Evolutionary conservation across 768 basidiomycete genomes (phyloP), one percentile per base, ranked within the genome.

Genomic region (Lenzites betulinus): DNA sequence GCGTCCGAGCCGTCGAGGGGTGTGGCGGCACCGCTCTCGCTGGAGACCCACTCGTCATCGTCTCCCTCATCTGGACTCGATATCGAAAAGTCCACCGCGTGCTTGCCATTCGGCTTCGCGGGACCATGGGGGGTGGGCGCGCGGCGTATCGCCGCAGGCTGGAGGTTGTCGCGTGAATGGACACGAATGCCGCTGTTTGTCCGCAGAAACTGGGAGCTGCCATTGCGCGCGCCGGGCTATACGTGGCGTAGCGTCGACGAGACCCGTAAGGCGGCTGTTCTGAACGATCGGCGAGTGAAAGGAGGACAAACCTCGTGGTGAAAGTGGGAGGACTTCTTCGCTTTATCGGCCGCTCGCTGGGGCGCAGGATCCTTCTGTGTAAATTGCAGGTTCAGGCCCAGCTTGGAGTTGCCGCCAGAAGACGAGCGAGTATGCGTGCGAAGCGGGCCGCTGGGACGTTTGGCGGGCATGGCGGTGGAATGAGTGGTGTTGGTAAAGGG

Each of bases 21-120:
- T 1, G 89, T 91, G 0, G 76, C 88, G 0, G 83, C 86, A 7
- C 88, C 89, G 67, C 88, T 90, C 72, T 89, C 88, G 69, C 86
- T 89, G 26, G 89, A 91, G 1, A 88, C 80, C 89, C 89, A 91
- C 58, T 84, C 90, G 56, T 89, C 88, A 12, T 89, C 88, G 44
- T 64, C 69, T 23, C 84, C 84, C 25, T 73, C 79, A 41, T 74
- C 76, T 30, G 81, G 75, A 51, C 78, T 81, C 9, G 86, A 77
- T 58, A 89, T 78, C 13, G 82, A 82, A 67, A 90, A 89, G 5
- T 83, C 86, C 23, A 75, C 68, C 68, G 83, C 86, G 12, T 73
- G 69, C 64, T 75, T 70, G 18, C 62, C 35, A 15, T 51, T 44
- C 30, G 50, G 49, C 51, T 67, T 66, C 25, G 64, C 46, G 33